phyloP scores from a whole-genome alignment of 2,329 filamentous ascomycete species.

The Rhinocladiella mackenziei region DNA sequence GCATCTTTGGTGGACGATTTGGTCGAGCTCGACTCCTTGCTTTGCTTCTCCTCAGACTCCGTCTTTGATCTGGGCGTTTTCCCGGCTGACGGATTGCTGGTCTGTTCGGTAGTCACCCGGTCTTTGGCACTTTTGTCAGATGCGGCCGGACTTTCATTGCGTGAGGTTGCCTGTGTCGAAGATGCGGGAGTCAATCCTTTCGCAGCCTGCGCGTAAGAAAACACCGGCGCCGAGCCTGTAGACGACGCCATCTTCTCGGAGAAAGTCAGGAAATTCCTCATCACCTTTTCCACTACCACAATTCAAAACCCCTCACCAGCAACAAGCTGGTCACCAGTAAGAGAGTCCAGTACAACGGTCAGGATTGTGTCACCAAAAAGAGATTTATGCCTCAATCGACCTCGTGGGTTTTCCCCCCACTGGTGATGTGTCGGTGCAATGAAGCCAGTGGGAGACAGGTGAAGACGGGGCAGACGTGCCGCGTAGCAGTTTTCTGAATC shows the following conservation, averaged over 20 bases:
- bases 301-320: conserved; percentile 23
- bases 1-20: conserved; percentile 47
- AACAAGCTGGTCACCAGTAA: conserved; percentile 21
- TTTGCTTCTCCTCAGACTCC: conserved; percentile 23
- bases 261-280: conserved; percentile 5
- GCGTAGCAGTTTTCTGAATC: no score
- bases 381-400: neutral
- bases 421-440: neutral
- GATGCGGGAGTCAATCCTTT: conserved; percentile 64
- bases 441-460: neutral
- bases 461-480: no score
- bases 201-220: conserved; percentile 94
- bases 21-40: conserved; percentile 32
- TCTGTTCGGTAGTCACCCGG: conserved; percentile 7
- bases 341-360: conserved; percentile 18
- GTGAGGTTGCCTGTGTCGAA: conserved; percentile 16
- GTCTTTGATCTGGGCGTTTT: conserved; percentile 10
- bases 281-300: conserved; percentile 21
- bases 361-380: no score
- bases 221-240: conserved; percentile 52
- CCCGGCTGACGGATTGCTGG: conserved; percentile 1
- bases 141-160: conserved; percentile 21
- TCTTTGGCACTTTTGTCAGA: conserved; percentile 22
- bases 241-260: conserved; percentile 40
- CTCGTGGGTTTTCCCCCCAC: no score